These are phyloP conservation scores for Naematelia encephala DNA, from an alignment of 768 basidiomycete genomes.

Conservation along the genomic window DNA sequence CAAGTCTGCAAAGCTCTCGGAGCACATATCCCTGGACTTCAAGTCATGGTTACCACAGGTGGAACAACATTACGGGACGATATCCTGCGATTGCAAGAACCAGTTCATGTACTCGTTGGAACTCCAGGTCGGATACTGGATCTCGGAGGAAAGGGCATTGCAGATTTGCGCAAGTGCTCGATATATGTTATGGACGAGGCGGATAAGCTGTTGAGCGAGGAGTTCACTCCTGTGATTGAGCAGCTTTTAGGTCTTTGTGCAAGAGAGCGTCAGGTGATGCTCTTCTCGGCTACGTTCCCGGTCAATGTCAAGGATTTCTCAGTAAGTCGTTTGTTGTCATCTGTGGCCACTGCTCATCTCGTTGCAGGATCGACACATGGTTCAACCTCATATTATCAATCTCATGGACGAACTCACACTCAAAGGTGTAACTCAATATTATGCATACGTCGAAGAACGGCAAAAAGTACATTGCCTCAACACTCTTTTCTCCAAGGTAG, in stretches of 20 bases:
- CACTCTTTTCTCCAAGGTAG: conserved; percentile 95
- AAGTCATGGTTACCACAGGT: conserved; percentile 99
- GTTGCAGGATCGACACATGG: conserved; percentile 67
- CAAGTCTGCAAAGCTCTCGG: conserved; percentile 97
- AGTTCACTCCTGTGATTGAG: conserved; percentile 98
- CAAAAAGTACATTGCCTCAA: conserved; percentile 99
- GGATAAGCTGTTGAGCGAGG: conserved; percentile 93
- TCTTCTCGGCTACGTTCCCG: conserved; percentile 98
- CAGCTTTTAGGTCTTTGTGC: conserved; percentile 84
- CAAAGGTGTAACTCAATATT: conserved; percentile 98
- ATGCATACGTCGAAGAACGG: conserved; percentile 97
- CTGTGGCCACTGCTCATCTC: not conserved
- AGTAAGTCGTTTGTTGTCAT: conserved; percentile 54
- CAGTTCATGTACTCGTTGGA: conserved; percentile 93
- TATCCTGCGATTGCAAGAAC: conserved; percentile 82
- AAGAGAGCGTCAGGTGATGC: conserved; percentile 87
- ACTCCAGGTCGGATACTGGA: conserved; percentile 96
- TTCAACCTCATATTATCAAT: conserved; percentile 92
- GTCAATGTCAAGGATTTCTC: conserved; percentile 99
- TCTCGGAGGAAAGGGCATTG: conserved; percentile 85
- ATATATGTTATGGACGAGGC: conserved; percentile 99
- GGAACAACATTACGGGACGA: conserved; percentile 98
- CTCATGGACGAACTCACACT: conserved; percentile 99
- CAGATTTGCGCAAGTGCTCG: conserved; percentile 87
- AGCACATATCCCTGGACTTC: conserved; percentile 80